A percentile compares a stretch with the other conserved stretches of the same genome.
phyloP scores from a whole-genome alignment of 208 protist genomes.

The Leptomonas seymouri region DNA sequence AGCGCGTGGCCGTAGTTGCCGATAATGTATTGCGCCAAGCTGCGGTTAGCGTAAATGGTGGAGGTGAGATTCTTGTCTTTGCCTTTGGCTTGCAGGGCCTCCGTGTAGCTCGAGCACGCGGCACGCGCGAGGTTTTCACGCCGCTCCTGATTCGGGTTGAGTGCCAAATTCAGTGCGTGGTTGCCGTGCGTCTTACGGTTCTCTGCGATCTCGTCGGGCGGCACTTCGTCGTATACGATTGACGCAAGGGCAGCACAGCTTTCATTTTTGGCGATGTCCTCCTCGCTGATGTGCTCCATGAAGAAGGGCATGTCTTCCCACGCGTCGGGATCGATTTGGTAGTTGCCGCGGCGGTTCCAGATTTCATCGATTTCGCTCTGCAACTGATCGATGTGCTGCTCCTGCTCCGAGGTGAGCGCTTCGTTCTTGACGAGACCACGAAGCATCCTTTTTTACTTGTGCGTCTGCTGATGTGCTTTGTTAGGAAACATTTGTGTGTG shows the following conservation, averaged over 20 bases:
- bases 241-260: conserved; percentile 76
- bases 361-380: conserved; percentile 89
- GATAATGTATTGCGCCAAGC: conserved; percentile 85
- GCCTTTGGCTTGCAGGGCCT: conserved; percentile 80
- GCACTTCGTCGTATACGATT: conserved; percentile 88
- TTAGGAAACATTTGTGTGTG: not conserved
- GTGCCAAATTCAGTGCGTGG: conserved; percentile 66
- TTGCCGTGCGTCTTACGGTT: conserved; percentile 90
- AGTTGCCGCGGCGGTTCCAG: conserved; percentile 84
- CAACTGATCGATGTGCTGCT: conserved; percentile 67
- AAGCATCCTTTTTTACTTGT: conserved; percentile 24
- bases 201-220: conserved; percentile 81
- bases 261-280: conserved; percentile 81
- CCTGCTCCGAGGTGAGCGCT: conserved; percentile 59
- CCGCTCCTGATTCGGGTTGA: conserved; percentile 78
- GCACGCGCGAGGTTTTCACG: conserved; percentile 81
- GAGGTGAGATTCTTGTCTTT: conserved; percentile 66
- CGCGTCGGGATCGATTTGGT: conserved; percentile 84
- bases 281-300: conserved; percentile 87
- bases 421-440: conserved; percentile 46
- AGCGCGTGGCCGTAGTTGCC: conserved; percentile 89
- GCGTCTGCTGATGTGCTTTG: too few species aligned
- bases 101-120: conserved; percentile 85
- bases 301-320: conserved; percentile 91
- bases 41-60: conserved; percentile 86